phyloP scores from a whole-genome alignment of 306 rosid species.

The Castanea sativa region DNA sequence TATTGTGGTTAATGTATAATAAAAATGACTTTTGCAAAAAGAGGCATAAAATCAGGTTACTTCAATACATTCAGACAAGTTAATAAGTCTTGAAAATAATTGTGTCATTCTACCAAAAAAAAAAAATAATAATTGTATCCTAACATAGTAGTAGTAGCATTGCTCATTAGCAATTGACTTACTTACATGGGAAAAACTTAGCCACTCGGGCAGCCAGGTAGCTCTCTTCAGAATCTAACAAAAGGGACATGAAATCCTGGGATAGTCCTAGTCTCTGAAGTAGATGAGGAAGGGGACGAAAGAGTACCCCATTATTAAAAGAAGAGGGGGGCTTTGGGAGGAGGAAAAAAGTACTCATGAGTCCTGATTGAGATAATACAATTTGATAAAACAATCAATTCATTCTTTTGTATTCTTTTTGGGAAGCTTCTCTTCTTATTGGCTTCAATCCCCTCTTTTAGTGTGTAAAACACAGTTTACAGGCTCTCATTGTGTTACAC shows the following conservation, averaged over 20 bases:
- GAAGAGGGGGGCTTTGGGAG: constrained; percentile 28
- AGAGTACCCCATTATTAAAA: constrained; percentile 28
- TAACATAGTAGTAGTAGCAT: too few relatives aligned
- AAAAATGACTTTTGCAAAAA: too few relatives aligned
- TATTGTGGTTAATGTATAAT: too few relatives aligned
- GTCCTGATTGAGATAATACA: constrained; percentile 1
- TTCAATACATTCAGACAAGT: too few relatives aligned
- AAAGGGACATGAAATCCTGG: constrained; percentile 2
- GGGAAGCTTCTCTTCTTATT: constrained; percentile 32
- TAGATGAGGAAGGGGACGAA: constrained; percentile 31
- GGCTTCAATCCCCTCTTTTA: constrained; percentile 2
- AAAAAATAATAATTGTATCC: too few relatives aligned
- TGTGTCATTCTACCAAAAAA: too few relatives aligned
- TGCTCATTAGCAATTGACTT: neutral
- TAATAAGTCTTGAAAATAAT: too few relatives aligned
- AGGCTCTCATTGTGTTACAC: constrained; percentile 11
- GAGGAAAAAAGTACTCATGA: constrained; percentile 7
- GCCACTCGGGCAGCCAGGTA: constrained; percentile 5
- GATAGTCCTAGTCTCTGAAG: constrained; percentile 11
- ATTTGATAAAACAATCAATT: neutral
- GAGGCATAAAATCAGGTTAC: too few relatives aligned
- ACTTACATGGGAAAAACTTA: constrained; percentile 46
- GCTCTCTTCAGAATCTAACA: constrained; percentile 8
- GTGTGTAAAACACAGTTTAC: neutral
- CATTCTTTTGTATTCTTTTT: neutral